These are phyloP conservation scores for Emydomyces testavorans DNA, from an alignment of 2,329 filamentous ascomycete species.

Conservation along the genomic window DNA sequence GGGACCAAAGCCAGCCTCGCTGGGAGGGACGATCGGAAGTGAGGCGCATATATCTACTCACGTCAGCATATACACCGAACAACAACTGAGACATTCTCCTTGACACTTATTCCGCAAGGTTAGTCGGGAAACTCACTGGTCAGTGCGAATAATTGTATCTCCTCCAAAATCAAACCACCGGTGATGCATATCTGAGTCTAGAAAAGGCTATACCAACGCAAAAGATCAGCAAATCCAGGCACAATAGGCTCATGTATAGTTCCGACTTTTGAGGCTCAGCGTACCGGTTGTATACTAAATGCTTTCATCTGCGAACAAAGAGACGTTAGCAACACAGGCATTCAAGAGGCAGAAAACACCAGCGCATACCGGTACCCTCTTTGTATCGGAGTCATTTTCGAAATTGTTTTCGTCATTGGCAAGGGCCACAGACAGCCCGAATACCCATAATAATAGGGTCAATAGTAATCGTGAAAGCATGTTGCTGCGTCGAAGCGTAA, in stretches of 20 bases:
- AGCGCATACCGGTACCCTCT: slow-evolving; percentile 52
- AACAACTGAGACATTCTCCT: too few species aligned
- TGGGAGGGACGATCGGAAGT: slow-evolving; percentile 84
- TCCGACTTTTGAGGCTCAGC: slow-evolving; percentile 27
- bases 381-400: slow-evolving; percentile 45
- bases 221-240: not conserved
- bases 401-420: slow-evolving; percentile 28
- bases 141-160: slow-evolving; percentile 70
- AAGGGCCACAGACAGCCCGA: slow-evolving; percentile 25
- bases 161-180: slow-evolving; percentile 99
- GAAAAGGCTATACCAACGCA: slow-evolving; percentile 57
- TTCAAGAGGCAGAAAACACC: not conserved
- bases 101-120: not conserved
- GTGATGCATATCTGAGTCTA: slow-evolving; percentile 96
- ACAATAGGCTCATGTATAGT: slow-evolving; percentile 4
- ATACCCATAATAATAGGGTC: slow-evolving; percentile 24
- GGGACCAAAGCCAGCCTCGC: slow-evolving; percentile 84
- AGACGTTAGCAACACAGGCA: slow-evolving; percentile 9
- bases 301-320: slow-evolving; percentile 58
- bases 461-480: slow-evolving; percentile 15
- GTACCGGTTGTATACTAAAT: slow-evolving; percentile 68
- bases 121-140: slow-evolving; percentile 38
- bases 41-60: slow-evolving; percentile 71
- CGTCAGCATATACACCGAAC: slow-evolving; percentile 19
- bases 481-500: slow-evolving; percentile 2